Conservation (phyloP, 2,329 filamentous ascomycete species). For the Alternaria ethzedia region DNA sequence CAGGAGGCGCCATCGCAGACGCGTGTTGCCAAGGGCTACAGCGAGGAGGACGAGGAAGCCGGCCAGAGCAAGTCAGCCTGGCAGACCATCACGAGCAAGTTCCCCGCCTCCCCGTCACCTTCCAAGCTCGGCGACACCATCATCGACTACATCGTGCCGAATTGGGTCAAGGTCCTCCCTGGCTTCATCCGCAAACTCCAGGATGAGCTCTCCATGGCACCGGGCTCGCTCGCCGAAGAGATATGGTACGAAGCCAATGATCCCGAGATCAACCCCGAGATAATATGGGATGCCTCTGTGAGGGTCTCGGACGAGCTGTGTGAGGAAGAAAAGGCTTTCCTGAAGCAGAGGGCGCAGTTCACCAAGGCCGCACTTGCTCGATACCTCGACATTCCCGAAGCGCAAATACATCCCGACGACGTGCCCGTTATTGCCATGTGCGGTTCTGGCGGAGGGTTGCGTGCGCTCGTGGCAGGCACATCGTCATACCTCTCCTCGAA, state of each 20-base stretch:
- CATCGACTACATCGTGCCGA: constrained; percentile 75
- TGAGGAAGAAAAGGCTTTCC: constrained; percentile 78
- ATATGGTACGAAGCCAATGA: constrained; percentile 94
- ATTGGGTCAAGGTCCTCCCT: constrained; percentile 81
- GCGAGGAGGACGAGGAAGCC: constrained; percentile 24
- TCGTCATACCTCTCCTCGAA: constrained; percentile 85
- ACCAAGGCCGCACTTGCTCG: constrained; percentile 76
- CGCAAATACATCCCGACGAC: constrained; percentile 89
- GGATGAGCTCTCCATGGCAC: constrained; percentile 82
- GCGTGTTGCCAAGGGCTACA: constrained; percentile 35
- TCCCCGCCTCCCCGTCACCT: constrained; percentile 37
- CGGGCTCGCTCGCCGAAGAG: constrained; percentile 87
- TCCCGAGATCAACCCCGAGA: constrained; percentile 83
- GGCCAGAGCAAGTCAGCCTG: constrained; percentile 34
- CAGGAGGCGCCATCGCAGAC: constrained; percentile 45
- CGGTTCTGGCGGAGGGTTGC: constrained; percentile 87
- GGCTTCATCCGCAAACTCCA: constrained; percentile 82
- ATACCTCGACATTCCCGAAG: constrained; percentile 79
- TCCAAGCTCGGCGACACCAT: constrained; percentile 59
- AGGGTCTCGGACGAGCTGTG: constrained; percentile 83
- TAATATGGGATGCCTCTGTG: constrained; percentile 79
- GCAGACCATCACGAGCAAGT: constrained; percentile 40
- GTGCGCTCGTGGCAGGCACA: constrained; percentile 87
- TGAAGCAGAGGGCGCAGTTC: constrained; percentile 70
- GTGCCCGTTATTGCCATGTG: constrained; percentile 93